These are phyloP conservation scores for Trichoderma sp. DNA, from an alignment of 2,329 filamentous ascomycete genomes.

Conservation along the genomic window DNA sequence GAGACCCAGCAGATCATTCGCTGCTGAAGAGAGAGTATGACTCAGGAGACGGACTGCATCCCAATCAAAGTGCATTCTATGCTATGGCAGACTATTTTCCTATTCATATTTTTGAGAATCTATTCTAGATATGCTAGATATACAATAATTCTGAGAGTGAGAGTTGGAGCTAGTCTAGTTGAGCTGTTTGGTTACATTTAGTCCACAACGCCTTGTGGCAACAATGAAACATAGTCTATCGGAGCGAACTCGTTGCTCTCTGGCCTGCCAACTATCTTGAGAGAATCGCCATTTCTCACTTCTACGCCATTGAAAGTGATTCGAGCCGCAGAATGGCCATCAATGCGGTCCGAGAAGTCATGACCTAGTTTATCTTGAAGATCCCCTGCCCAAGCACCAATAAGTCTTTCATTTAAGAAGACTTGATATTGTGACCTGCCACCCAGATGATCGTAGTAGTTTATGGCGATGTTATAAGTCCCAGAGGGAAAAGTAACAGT, in stretches of 20 bases:
- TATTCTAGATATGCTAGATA: neutral
- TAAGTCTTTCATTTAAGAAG: neutral
- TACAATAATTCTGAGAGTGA: neutral
- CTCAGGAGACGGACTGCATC: slow-evolving; percentile 1
- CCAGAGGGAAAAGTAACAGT: slow-evolving; percentile 4
- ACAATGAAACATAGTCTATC: neutral
- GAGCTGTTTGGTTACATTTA: neutral
- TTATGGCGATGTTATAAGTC: neutral
- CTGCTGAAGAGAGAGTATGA: neutral
- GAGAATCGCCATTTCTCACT: neutral
- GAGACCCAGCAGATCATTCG: neutral
- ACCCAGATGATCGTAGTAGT: neutral
- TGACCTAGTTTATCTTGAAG: neutral
- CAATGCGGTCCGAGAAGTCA: neutral
- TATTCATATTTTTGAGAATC: neutral
- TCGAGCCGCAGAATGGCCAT: neutral
- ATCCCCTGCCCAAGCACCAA: neutral
- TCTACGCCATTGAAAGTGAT: neutral
- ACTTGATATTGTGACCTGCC: neutral
- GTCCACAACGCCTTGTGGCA: neutral
- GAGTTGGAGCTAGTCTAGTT: neutral
- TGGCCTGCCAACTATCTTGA: neutral
- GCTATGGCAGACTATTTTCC: neutral
- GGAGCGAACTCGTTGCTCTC: neutral
- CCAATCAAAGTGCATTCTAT: neutral